Conservation (phyloP, 768 basidiomycete species). For the Mycena floridula region DNA sequence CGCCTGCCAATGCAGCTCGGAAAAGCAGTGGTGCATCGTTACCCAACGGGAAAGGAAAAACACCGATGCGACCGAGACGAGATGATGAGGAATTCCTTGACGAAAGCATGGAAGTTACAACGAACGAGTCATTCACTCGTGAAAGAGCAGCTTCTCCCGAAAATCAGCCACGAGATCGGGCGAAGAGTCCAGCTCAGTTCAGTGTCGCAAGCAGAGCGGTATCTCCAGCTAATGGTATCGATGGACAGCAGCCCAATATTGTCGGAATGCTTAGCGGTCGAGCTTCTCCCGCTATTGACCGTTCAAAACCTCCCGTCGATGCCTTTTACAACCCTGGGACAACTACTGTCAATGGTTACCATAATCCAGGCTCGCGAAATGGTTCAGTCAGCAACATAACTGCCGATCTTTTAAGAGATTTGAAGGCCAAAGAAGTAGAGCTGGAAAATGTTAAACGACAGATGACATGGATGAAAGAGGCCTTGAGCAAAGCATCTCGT, state of each 20-base stretch:
- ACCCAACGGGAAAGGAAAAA: constrained; percentile 44
- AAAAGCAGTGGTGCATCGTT: constrained; percentile 27
- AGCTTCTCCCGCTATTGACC: constrained; percentile 52
- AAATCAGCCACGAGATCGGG: constrained; percentile 28
- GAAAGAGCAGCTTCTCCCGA: constrained; percentile 56
- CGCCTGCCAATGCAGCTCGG: constrained; percentile 48
- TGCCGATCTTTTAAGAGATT: constrained; percentile 70
- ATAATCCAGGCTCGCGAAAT: constrained; percentile 35
- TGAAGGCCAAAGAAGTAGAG: constrained; percentile 80
- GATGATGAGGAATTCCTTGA: constrained; percentile 36
- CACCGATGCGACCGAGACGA: constrained; percentile 41
- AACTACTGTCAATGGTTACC: constrained; percentile 42
- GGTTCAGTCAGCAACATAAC: constrained; percentile 65
- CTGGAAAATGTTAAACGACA: constrained; percentile 70
- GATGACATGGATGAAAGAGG: constrained; percentile 82
- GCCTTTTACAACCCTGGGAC: constrained; percentile 45
- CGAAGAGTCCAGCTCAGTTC: constrained; percentile 53
- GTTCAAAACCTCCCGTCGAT: constrained; percentile 48
- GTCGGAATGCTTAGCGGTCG: constrained; percentile 49
- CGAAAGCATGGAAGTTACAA: constrained; percentile 49
- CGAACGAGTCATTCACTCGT: constrained; percentile 36
- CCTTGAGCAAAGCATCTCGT: constrained; percentile 66
- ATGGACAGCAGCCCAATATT: constrained; percentile 44
- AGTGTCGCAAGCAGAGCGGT: constrained; percentile 43
- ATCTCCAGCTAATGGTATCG: constrained; percentile 42